A percentile compares a stretch with the other conserved stretches of the same genome.
Conservation (phyloP, 345 rosid genomes). For the Carallia pectinifolia region DNA sequence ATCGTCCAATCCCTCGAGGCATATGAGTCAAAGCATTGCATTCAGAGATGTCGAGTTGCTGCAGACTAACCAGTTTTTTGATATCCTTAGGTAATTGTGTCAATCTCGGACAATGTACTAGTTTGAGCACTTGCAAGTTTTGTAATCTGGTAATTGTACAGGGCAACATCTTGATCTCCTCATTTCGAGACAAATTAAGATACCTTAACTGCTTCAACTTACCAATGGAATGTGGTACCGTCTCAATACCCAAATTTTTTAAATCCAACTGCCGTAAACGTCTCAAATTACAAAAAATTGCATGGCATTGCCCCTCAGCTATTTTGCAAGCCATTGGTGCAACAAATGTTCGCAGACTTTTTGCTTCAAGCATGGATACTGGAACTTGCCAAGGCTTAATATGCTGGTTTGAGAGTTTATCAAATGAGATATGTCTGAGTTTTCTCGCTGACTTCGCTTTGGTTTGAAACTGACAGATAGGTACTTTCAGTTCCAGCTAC, state of each 20-base stretch:
- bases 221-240: constrained; percentile 10
- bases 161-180: too few relatives aligned
- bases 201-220: constrained; percentile 24
- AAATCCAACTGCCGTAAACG: background rate
- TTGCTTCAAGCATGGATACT: background rate
- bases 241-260: background rate
- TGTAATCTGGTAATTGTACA: background rate
- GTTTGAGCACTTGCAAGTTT: constrained; percentile 7
- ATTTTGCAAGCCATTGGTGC: background rate
- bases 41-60: background rate
- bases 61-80: constrained; percentile 8
- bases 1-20: constrained; percentile 24
- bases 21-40: constrained; percentile 11
- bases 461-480: accelerated
- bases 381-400: background rate
- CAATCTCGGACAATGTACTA: background rate
- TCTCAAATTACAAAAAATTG: too few relatives aligned
- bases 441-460: accelerated
- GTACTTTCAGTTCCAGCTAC: background rate
- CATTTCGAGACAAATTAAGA: constrained; percentile 11
- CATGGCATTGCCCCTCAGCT: too few relatives aligned
- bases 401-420: too few relatives aligned
- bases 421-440: constrained; percentile 8
- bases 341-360: constrained; percentile 12
- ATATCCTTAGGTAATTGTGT: constrained; percentile 13